Evolutionary conservation across 768 basidiomycete species (phyloP).

Genomic region (Kwoniella dejecticola): DNA sequence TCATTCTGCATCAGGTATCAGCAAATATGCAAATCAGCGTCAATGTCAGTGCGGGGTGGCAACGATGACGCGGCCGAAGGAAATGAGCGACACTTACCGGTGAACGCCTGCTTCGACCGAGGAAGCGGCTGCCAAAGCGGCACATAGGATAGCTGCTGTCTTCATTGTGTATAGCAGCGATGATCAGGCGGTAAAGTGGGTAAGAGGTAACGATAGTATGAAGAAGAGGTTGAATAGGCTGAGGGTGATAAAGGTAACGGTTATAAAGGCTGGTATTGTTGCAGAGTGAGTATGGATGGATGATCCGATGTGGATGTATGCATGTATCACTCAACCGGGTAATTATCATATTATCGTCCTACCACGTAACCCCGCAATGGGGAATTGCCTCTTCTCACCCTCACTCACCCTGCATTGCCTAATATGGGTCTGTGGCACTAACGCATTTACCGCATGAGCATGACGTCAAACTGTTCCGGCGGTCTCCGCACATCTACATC

Average conservation of each 20-base stretch:
- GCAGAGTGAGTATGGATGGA: slow-evolving; percentile 6
- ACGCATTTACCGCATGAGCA: background rate
- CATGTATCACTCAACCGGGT: background rate
- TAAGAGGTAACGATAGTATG: background rate
- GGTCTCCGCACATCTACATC: too few species aligned
- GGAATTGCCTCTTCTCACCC: background rate
- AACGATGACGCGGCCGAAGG: slow-evolving; percentile 38
- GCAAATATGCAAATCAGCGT: too few species aligned
- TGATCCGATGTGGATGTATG: background rate
- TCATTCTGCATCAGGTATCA: slow-evolving; percentile 63
- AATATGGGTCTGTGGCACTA: slow-evolving; percentile 6
- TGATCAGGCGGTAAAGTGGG: background rate
- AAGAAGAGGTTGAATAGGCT: background rate
- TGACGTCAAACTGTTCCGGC: background rate
- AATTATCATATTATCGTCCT: background rate
- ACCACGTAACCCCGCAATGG: background rate
- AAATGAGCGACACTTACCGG: slow-evolving; percentile 44
- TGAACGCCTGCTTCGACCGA: slow-evolving; percentile 55
- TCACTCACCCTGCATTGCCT: background rate
- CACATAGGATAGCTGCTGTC: slow-evolving; percentile 45
- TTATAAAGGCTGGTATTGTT: slow-evolving; percentile 18
- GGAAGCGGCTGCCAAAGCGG: slow-evolving; percentile 49
- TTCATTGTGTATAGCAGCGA: slow-evolving; percentile 39
- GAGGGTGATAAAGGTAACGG: background rate
- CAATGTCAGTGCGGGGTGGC: slow-evolving; percentile 36